Evolutionary conservation across 495 filamentous ascomycete genomes (phyloP).

Genomic region (Xylaria curta): DNA sequence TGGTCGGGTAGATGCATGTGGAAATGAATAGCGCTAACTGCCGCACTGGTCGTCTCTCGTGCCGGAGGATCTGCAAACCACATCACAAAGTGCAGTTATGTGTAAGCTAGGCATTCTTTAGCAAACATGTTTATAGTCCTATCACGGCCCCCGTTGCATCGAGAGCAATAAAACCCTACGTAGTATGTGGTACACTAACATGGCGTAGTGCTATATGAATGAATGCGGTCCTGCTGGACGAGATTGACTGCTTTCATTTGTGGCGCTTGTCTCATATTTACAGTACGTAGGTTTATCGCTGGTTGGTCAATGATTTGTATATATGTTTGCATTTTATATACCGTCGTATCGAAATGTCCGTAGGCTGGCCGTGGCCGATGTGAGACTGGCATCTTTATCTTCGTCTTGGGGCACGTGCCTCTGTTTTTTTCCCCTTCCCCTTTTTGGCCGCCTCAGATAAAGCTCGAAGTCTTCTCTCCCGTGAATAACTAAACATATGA

Average conservation of each 20-base stretch:
- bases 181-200: background rate
- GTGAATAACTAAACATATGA: background rate
- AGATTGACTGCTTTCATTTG: conserved; percentile 17
- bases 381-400: background rate
- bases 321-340: background rate
- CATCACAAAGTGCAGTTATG: background rate
- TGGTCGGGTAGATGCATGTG: conserved; percentile 13
- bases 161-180: conserved; percentile 7
- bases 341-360: background rate
- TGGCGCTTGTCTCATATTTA: conserved; percentile 15
- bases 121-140: background rate
- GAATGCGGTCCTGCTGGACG: background rate
- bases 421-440: background rate
- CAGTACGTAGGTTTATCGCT: background rate
- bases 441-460: background rate
- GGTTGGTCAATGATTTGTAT: background rate
- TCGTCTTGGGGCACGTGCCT: background rate
- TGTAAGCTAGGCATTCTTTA: background rate
- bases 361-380: background rate
- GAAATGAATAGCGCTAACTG: conserved; percentile 25
- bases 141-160: background rate
- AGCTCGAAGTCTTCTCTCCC: background rate
- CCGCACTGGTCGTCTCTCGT: conserved; percentile 14
- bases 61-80: conserved; percentile 26
- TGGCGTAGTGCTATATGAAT: background rate